Percentiles rank a stretch among this genome's conserved stretches.
Evolutionary conservation across 192 early-diverging fungal species (phyloP).

Genomic region (Entomortierella chlamydospora): DNA sequence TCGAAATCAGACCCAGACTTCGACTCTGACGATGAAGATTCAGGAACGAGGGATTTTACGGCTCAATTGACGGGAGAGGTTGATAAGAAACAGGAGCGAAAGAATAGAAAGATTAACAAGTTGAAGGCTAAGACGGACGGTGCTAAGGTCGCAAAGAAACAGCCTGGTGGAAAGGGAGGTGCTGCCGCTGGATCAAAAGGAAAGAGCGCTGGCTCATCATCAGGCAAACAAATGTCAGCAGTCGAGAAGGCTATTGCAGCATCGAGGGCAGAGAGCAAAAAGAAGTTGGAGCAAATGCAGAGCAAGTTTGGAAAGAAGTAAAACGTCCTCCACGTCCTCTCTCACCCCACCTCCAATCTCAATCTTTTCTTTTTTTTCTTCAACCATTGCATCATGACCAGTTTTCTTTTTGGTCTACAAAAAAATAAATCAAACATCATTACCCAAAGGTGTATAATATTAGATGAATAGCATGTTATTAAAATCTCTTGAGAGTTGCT

Average conservation of each 20-base stretch:
- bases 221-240: slow-evolving; percentile 37
- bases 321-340: neutral
- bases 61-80: slow-evolving; percentile 47
- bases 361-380: neutral
- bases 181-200: neutral
- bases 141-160: slow-evolving; percentile 38
- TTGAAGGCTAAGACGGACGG: slow-evolving; percentile 51
- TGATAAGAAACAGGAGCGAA: slow-evolving; percentile 55
- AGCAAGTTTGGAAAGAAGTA: slow-evolving; percentile 48
- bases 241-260: slow-evolving; percentile 46
- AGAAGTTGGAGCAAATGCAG: slow-evolving; percentile 38
- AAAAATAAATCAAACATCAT: too few relatives aligned
- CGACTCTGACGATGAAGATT: slow-evolving; percentile 37
- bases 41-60: slow-evolving; percentile 30
- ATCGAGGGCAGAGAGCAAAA: slow-evolving; percentile 22
- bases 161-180: neutral
- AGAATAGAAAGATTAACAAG: slow-evolving; percentile 55
- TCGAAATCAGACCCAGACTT: slow-evolving; percentile 6
- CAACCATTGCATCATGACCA: too few relatives aligned
- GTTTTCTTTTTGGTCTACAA: too few relatives aligned
- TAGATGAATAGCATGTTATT: too few relatives aligned
- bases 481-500: neutral
- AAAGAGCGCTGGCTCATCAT: neutral
- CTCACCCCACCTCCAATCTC: neutral
- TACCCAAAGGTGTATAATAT: too few relatives aligned